Evolutionary conservation across 179 eudicot genomes (phyloP).

Genomic region (Dionaea muscipula): DNA sequence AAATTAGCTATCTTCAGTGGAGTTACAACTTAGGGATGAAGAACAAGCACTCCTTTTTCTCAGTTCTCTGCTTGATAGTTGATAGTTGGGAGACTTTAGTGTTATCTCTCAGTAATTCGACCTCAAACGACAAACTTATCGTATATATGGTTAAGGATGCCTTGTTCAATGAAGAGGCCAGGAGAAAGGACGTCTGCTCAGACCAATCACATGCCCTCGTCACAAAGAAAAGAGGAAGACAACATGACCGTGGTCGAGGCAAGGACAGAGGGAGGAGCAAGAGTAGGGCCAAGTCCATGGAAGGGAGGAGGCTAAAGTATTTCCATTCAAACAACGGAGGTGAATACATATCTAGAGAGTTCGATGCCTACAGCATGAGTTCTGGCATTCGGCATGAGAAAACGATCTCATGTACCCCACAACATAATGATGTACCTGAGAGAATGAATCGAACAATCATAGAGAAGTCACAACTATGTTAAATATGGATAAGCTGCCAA

Average conservation of each 20-base stretch:
- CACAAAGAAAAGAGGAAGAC: neutral
- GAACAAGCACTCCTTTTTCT: neutral
- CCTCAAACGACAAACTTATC: neutral
- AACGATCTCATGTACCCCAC: conserved; percentile 1
- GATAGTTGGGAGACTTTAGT: neutral
- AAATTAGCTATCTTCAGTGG: neutral
- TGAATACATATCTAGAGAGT: conserved; percentile 5
- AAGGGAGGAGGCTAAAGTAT: neutral
- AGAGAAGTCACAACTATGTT: conserved; percentile 1
- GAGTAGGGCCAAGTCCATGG: too few species aligned
- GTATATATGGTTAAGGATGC: neutral
- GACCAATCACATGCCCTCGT: neutral
- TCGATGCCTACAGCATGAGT: neutral
- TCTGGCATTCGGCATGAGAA: conserved; percentile 5
- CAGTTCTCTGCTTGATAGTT: neutral
- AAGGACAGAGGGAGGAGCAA: neutral
- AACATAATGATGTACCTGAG: conserved; percentile 4
- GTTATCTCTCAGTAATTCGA: neutral
- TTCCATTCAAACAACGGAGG: conserved; percentile 4
- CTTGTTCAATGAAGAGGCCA: neutral
- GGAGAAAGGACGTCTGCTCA: neutral
- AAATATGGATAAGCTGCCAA: neutral
- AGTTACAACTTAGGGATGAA: neutral
- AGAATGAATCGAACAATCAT: neutral
- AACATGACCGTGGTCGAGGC: neutral